Conservation (phyloP, 1,284 basidiomycete species). For the Psilocybe mexicana region DNA sequence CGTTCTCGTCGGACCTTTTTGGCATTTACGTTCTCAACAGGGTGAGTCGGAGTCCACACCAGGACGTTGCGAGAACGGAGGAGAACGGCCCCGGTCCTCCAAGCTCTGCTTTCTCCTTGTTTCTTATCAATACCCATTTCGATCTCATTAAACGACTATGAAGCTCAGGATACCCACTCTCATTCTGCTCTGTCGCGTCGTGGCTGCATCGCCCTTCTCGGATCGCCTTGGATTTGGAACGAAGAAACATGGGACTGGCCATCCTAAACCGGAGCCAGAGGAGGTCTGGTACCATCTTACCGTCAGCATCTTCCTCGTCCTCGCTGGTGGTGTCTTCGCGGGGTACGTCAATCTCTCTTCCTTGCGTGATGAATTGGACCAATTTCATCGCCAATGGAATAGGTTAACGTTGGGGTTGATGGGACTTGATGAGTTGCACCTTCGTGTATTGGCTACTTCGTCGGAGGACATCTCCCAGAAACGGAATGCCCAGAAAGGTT, state of each 20-base stretch:
- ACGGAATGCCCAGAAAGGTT: slow-evolving; percentile 71
- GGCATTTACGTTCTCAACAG: not conserved
- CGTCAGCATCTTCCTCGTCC: slow-evolving; percentile 65
- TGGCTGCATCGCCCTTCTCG: slow-evolving; percentile 17
- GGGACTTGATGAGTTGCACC: slow-evolving; percentile 93
- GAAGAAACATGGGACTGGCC: slow-evolving; percentile 21
- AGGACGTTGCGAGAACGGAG: too few relatives aligned
- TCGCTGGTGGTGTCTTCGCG: slow-evolving; percentile 83
- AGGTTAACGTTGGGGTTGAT: slow-evolving; percentile 90
- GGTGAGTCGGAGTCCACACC: too few relatives aligned
- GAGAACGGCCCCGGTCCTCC: too few relatives aligned
- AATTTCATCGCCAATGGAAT: slow-evolving; percentile 45
- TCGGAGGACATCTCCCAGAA: slow-evolving; percentile 73
- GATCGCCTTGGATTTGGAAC: not conserved
- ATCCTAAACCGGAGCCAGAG: slow-evolving; percentile 28
- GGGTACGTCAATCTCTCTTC: slow-evolving; percentile 53
- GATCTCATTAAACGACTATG: too few relatives aligned
- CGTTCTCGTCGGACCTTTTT: not conserved
- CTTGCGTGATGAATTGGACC: slow-evolving; percentile 28
- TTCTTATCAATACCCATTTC: too few relatives aligned
- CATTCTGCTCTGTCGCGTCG: slow-evolving; percentile 19
- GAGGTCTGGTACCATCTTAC: slow-evolving; percentile 73
- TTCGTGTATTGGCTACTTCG: slow-evolving; percentile 82
- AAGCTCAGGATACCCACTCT: slow-evolving; percentile 20
- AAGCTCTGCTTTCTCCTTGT: too few relatives aligned